Percentiles rank a stretch among this genome's conserved stretches.
Evolutionary conservation across 2,329 filamentous ascomycete genomes (phyloP).

Genomic region (Orbilia brochopaga): DNA sequence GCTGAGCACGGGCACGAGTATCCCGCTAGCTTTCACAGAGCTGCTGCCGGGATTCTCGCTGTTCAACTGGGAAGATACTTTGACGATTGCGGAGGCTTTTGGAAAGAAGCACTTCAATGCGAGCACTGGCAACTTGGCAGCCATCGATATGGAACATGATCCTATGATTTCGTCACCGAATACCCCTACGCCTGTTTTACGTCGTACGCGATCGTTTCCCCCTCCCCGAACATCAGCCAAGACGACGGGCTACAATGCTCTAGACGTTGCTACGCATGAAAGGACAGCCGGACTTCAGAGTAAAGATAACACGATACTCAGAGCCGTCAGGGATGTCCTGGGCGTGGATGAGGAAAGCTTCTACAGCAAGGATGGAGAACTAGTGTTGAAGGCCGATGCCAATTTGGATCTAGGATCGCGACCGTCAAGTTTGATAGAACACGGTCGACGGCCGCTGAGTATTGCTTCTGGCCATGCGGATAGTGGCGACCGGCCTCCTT

Average conservation of each 20-base stretch:
- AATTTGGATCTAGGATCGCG: conserved; percentile 51
- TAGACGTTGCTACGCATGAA: conserved; percentile 55
- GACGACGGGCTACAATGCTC: conserved; percentile 55
- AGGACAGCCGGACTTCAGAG: conserved; percentile 55
- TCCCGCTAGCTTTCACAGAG: conserved; percentile 55
- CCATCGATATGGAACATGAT: conserved; percentile 46
- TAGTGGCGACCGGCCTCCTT: conserved; percentile 33
- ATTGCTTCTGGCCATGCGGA: conserved; percentile 44
- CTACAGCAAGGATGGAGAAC: conserved; percentile 55
- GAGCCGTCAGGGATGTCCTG: conserved; percentile 55
- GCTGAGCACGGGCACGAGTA: conserved; percentile 55
- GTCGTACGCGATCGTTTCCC: conserved; percentile 55
- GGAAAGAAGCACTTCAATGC: conserved; percentile 53
- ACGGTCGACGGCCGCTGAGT: conserved; percentile 48
- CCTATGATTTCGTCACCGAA: conserved; percentile 23
- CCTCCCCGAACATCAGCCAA: conserved; percentile 53
- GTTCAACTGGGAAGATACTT: conserved; percentile 55
- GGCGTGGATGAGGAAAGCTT: conserved; percentile 55
- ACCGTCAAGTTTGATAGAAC: conserved; percentile 55
- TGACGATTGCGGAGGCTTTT: conserved; percentile 54
- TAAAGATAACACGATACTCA: conserved; percentile 54
- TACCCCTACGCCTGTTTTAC: conserved; percentile 46
- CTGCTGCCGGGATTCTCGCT: conserved; percentile 54
- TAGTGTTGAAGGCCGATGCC: conserved; percentile 54
- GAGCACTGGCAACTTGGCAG: conserved; percentile 42